phyloP scores from a whole-genome alignment of 768 basidiomycete species.

The Exidia glandulosa region DNA sequence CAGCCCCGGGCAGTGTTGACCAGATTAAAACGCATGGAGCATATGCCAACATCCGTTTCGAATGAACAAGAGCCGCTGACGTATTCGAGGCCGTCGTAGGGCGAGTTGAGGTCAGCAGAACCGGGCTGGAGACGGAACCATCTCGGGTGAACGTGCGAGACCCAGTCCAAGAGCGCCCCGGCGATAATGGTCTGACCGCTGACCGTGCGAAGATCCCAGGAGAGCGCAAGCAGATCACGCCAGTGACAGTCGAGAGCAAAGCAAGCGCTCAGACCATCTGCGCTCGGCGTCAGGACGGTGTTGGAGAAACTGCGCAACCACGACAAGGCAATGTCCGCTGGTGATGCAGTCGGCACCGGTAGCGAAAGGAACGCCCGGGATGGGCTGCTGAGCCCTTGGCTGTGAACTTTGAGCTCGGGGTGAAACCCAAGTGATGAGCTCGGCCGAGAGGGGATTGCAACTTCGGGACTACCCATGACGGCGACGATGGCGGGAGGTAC shows the following conservation, averaged over 20 bases:
- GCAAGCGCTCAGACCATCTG: background rate
- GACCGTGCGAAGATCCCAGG: background rate
- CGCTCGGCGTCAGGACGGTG: background rate
- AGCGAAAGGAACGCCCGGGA: background rate
- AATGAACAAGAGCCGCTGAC: background rate
- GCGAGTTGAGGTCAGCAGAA: background rate
- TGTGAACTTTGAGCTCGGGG: background rate
- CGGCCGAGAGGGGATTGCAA: background rate
- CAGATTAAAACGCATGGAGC: background rate
- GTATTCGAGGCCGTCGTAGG: background rate
- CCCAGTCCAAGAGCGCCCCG: background rate
- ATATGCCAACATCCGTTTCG: background rate
- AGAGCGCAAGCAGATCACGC: background rate
- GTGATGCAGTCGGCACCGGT: background rate
- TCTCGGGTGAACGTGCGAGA: background rate
- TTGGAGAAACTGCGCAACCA: background rate
- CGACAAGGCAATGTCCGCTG: background rate
- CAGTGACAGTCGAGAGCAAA: background rate
- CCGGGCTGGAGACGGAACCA: background rate
- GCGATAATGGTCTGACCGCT: background rate
- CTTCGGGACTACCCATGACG: background rate
- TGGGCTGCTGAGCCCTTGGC: background rate
- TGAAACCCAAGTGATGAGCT: background rate
- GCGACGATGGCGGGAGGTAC: background rate
- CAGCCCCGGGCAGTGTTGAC: background rate